These are phyloP conservation scores for Entrophospora sp. DNA, from an alignment of 192 early-diverging fungal species.

Conservation along the genomic window DNA sequence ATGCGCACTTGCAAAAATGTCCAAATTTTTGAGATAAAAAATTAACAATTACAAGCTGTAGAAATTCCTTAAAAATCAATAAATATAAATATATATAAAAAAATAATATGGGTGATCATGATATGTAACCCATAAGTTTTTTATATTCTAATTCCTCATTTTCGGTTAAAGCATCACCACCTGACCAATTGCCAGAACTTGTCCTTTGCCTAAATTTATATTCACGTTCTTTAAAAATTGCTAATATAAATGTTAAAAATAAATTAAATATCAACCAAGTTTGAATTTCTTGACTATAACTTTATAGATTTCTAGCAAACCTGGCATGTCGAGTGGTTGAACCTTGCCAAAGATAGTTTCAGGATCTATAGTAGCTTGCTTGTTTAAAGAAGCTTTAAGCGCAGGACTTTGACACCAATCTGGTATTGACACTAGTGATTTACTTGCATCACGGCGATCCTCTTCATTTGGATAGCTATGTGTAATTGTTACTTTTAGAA, in stretches of 20 bases:
- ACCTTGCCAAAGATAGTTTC: conserved; percentile 12
- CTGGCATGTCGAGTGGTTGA: background rate
- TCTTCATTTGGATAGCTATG: background rate
- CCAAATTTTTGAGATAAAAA: too few relatives aligned
- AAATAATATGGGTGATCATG: too few relatives aligned
- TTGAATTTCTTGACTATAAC: too few relatives aligned
- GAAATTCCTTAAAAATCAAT: background rate
- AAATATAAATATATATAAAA: background rate
- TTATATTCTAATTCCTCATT: conserved; percentile 15
- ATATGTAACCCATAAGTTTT: conserved; percentile 6
- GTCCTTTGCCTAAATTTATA: background rate
- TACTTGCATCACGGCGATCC: background rate
- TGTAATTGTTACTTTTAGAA: too few relatives aligned
- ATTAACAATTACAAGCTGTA: too few relatives aligned
- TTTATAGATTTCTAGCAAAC: background rate
- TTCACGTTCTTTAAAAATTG: background rate
- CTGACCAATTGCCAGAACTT: conserved; percentile 13
- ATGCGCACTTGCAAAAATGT: too few relatives aligned
- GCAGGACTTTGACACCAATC: background rate
- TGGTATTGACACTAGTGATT: conserved; percentile 30
- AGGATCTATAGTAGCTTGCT: conserved; percentile 4
- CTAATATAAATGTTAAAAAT: background rate
- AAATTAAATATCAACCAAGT: background rate
- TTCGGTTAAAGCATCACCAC: conserved; percentile 1
- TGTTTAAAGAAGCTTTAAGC: background rate